Base-by-base conservation (phyloP, 2,329 filamentous ascomycete species). In the Alternaria arbusti region DNA sequence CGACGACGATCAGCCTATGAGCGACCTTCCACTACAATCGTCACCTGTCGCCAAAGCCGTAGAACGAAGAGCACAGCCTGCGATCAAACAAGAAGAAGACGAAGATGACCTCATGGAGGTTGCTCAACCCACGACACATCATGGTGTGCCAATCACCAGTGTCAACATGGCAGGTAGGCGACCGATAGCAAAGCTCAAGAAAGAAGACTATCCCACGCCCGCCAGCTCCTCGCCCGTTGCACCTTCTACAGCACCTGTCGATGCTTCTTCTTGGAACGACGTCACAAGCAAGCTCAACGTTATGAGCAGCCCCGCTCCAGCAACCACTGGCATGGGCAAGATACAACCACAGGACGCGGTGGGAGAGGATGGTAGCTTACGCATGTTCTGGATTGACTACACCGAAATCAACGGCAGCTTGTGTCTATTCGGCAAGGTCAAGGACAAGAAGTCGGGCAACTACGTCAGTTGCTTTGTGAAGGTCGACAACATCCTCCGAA, bases 371-470 rank as follows among this genome's bases (percentile, higher is more conserved):
- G 96, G 95, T 36, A 96, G 92, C 71, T 85, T 99, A 28, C 90
- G 91, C 70, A 93, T 99, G 84, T 99, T 97, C 83, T 99, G 96
- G 96, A 91, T 92, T 8, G 96, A 99, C 80, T 99, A 97, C 75
- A 93, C 91, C 1, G 96, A 99, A 77, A 85, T 97, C 77, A 94
- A 94, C 73, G 95, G 95, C 63, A 96, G 90, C 70, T 84, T 99
- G 10, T 98, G 94, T 78, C 86, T 99, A 11, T 98, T 99, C 76
- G 96, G 96, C 67, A 99, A 99, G 78, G 95, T 97, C 23, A 89
- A 94, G 73, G 94, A 97, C 82, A 97, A 94, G 80, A 91, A 89
- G 73, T 92, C 88, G 2, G 89, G 88, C 55, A 84, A 85, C 46
- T 94, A 92, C 76, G 91, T 94, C 63, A 99, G 96, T 81, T 96